Percentiles rank a stretch among this genome's conserved stretches.
Evolutionary conservation across 257 asterid species (phyloP).

Genomic region (Plantago elongata): DNA sequence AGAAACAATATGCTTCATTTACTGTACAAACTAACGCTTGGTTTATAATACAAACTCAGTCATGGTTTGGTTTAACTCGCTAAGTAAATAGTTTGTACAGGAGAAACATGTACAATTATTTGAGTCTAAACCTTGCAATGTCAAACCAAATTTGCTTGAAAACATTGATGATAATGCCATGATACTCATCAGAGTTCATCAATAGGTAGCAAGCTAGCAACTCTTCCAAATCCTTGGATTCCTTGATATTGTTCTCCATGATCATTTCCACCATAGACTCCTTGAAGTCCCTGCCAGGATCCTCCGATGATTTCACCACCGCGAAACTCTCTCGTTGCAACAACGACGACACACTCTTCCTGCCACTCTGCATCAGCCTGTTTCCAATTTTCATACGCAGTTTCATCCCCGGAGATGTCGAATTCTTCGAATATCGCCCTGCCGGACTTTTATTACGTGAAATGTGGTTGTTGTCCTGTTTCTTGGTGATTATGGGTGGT

Average conservation of each 20-base stretch:
- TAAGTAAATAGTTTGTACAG: no score
- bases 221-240: slow-evolving; percentile 54
- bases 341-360: slow-evolving; percentile 34
- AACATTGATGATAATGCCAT: slow-evolving; percentile 50
- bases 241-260: slow-evolving; percentile 44
- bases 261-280: slow-evolving; percentile 82
- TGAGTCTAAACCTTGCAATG: slow-evolving; percentile 20
- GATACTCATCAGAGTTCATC: slow-evolving; percentile 56
- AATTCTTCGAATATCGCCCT: slow-evolving; percentile 20
- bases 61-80: no score
- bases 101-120: neutral
- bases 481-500: slow-evolving; percentile 51
- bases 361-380: slow-evolving; percentile 32
- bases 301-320: slow-evolving; percentile 53
- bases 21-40: no score
- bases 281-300: slow-evolving; percentile 53
- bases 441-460: slow-evolving; percentile 7
- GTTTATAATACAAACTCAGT: no score
- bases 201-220: slow-evolving; percentile 59
- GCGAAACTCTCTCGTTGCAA: slow-evolving; percentile 44
- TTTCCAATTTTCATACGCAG: slow-evolving; percentile 41
- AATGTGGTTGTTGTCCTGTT: slow-evolving; percentile 7
- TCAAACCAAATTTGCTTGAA: slow-evolving; percentile 73
- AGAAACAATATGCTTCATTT: no score
- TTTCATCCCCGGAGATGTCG: slow-evolving; percentile 36